Percentiles rank a stretch among this genome's conserved stretches.
phyloP scores from a whole-genome alignment of 495 filamentous ascomycete species.

The Hypoxylon perforatum region DNA sequence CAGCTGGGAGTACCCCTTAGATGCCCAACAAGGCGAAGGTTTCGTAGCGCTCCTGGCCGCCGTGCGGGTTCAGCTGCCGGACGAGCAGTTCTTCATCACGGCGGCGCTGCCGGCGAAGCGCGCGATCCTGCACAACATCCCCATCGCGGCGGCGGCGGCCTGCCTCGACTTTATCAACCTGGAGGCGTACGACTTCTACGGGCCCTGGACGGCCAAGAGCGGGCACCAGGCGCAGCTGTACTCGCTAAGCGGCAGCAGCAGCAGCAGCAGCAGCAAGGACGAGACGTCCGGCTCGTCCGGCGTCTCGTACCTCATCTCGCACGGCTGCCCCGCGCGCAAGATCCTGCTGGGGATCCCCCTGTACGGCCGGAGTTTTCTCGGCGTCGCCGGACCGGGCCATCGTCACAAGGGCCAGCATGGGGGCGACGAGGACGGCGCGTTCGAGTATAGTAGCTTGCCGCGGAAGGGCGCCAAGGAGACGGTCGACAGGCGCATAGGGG shows the following conservation, averaged over 20 bases:
- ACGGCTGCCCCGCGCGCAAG: conserved; percentile 77
- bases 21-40: conserved; percentile 74
- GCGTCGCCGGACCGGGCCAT: conserved; percentile 71
- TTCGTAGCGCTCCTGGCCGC: conserved; percentile 77
- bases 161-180: conserved; percentile 85
- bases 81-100: conserved; percentile 79
- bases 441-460: conserved; percentile 84
- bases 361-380: conserved; percentile 84
- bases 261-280: conserved; percentile 61
- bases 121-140: conserved; percentile 80
- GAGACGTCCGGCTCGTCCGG: conserved; percentile 73
- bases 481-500: conserved; percentile 71
- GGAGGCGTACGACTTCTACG: conserved; percentile 90
- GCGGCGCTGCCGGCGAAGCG: conserved; percentile 83
- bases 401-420: conserved; percentile 67
- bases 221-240: conserved; percentile 87
- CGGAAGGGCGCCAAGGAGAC: conserved; percentile 74
- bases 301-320: conserved; percentile 64
- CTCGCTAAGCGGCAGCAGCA: no score
- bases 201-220: conserved; percentile 74
- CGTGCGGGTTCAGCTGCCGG: conserved; percentile 76
- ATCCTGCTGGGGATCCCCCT: conserved; percentile 83
- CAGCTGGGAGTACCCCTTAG: conserved; percentile 89
- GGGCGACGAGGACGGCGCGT: conserved; percentile 82
- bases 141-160: conserved; percentile 70